Evolutionary conservation across 2,329 filamentous ascomycete species (phyloP), one percentile per base, ranked within the genome.

Genomic region (Fusarium phyllophilum): DNA sequence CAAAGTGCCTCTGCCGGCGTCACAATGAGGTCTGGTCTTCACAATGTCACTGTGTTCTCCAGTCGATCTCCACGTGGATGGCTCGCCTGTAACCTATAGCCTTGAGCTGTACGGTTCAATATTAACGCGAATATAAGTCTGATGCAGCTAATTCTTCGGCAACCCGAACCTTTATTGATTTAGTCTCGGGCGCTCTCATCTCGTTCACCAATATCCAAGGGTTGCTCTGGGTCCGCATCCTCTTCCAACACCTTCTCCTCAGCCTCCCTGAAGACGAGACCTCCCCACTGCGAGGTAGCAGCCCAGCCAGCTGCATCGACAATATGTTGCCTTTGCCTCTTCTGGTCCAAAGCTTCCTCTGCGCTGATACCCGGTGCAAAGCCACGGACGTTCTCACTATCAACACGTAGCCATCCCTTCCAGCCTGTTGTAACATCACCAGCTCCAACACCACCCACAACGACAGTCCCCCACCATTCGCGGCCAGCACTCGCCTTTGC

Each of bases 401-500:
- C 85, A 11, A 90, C 84, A 17, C 84, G 82, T 62, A 90, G 75
- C 89, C 89, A 90, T 15, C 89, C 89, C 68, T 79, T 83, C 82
- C 82, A 84, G 33, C 77, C 79, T 18, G 78, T 73, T 57, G 78
- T 75, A 46, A 82, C 68, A 57, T 82, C 76, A 26, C 82, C 81
- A 3, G 80, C 79, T 10, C 79, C 79, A 34, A 78, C 72, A 2
- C 84, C 84, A 15, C 86, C 87, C 44, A 90, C 74, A 10, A 90
- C 84, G 33, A 90, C 74, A 5, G 87, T 89, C n/a, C 89, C 89
- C 89, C 89, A 90, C 85, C 86, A 89, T 67, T 85, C 83, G 8
- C 89, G 84, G 33, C 75, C 79, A 10, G 82, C 81, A 70, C 86
- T 89, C 42, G 75, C 77, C 67, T 84, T 83, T 38, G 83, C 70